phyloP scores from a whole-genome alignment of 2,329 filamentous ascomycete species.

The Purpureocillium takamizusanense region DNA sequence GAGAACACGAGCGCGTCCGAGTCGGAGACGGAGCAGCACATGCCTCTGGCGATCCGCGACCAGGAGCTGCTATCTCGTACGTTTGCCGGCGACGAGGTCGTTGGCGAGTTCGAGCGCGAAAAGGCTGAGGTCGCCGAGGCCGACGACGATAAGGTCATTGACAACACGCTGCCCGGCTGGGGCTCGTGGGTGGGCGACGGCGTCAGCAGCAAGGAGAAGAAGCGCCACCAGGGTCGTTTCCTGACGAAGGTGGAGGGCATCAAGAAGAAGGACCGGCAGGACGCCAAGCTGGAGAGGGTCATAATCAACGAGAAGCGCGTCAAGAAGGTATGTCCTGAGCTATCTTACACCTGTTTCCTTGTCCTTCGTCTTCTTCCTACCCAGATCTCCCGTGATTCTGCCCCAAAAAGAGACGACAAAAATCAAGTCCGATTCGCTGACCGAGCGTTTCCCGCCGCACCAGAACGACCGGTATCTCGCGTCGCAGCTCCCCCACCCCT shows the following conservation, averaged over 20 bases:
- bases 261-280: slow-evolving; percentile 68
- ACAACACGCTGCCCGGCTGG: slow-evolving; percentile 88
- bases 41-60: slow-evolving; percentile 50
- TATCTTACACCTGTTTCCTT: slow-evolving; percentile 4
- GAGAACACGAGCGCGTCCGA: slow-evolving; percentile 25
- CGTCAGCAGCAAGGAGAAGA: slow-evolving; percentile 60
- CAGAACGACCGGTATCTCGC: slow-evolving; percentile 84
- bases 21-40: slow-evolving; percentile 38
- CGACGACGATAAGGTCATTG: slow-evolving; percentile 75
- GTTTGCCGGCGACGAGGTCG: slow-evolving; percentile 84
- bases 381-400: no score
- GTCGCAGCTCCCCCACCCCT: slow-evolving; percentile 75
- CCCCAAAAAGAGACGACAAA: no score
- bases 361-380: not conserved
- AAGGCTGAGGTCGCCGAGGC: slow-evolving; percentile 63
- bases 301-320: slow-evolving; percentile 88
- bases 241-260: slow-evolving; percentile 63
- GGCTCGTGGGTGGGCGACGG: slow-evolving; percentile 85
- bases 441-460: not conserved
- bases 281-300: slow-evolving; percentile 72
- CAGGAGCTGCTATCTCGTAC: slow-evolving; percentile 67
- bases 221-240: slow-evolving; percentile 52
- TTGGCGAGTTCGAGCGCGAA: slow-evolving; percentile 70
- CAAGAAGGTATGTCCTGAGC: slow-evolving; percentile 74
- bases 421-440: no score